Evolutionary conservation across 495 filamentous ascomycete species (phyloP).

Genomic region (Viridothelium virens): DNA sequence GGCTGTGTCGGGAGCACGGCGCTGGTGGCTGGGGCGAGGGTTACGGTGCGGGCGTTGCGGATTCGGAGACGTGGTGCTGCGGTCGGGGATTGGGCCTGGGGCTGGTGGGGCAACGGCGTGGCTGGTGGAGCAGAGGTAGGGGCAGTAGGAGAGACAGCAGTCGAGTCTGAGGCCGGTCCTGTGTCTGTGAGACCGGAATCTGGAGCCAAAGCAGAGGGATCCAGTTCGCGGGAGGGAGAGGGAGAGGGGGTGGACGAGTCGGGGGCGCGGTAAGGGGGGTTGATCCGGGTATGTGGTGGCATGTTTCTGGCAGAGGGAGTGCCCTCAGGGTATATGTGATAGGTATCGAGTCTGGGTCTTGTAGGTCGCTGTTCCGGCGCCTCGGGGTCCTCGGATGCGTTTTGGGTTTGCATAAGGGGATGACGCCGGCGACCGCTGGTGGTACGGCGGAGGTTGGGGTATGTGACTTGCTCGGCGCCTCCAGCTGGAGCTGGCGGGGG

Average conservation of each 20-base stretch:
- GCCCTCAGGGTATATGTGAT: neutral
- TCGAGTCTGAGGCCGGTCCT: neutral
- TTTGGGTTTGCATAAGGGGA: constrained; percentile 4
- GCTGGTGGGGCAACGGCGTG: neutral
- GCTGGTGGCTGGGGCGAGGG: constrained; percentile 29
- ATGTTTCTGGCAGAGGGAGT: constrained; percentile 2
- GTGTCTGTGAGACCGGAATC: neutral
- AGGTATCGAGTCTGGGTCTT: neutral
- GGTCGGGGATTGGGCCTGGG: neutral
- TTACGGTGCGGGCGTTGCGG: constrained; percentile 26
- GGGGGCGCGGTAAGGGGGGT: neutral
- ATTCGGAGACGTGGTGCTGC: constrained; percentile 23
- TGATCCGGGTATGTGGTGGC: neutral
- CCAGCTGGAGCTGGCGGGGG: neutral
- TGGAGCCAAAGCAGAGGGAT: neutral
- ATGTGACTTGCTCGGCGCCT: constrained; percentile 3
- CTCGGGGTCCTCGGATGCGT: neutral
- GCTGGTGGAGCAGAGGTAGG: neutral
- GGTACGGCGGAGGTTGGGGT: neutral
- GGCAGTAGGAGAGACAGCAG: neutral
- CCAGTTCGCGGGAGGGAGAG: no score
- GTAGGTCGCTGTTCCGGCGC: neutral
- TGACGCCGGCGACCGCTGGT: neutral
- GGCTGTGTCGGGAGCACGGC: constrained; percentile 34
- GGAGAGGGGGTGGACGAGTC: neutral